Conservation (phyloP, 768 basidiomycete genomes). For the Epithele typhae region DNA sequence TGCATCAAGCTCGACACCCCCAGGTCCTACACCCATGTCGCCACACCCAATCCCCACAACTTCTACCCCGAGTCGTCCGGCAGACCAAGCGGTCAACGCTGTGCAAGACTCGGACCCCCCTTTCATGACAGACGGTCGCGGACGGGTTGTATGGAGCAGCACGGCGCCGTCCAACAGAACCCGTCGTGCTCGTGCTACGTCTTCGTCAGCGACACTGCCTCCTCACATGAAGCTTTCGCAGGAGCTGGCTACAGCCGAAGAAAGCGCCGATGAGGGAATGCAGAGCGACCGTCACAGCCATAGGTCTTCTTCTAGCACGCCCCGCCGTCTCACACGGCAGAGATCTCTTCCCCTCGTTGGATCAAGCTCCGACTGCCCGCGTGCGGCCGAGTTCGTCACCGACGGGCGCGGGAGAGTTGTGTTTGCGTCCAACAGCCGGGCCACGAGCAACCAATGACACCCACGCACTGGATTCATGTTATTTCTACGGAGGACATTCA, state of each 20-base stretch:
- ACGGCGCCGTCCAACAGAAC: slow-evolving; percentile 1
- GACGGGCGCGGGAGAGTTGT: slow-evolving; percentile 13
- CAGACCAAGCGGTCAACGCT: no score
- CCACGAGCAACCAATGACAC: no score
- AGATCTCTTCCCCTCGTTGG: not conserved
- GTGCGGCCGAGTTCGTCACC: slow-evolving; percentile 6
- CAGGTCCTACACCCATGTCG: no score
- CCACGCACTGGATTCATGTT: no score
- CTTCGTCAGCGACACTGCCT: not conserved
- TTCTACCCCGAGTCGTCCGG: no score
- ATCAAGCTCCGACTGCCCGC: not conserved
- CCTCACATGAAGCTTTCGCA: not conserved
- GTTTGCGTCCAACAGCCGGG: slow-evolving; percentile 2
- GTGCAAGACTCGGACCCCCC: slow-evolving; percentile 22
- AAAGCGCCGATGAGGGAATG: not conserved
- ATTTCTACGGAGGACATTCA: no score
- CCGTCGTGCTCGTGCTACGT: not conserved
- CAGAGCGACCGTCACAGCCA: not conserved
- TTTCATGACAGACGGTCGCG: slow-evolving; percentile 30
- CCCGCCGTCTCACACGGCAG: not conserved
- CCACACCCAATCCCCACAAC: no score
- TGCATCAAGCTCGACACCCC: no score
- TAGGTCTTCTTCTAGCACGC: not conserved
- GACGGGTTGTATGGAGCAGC: slow-evolving; percentile 30
- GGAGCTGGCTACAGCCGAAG: not conserved